Percentiles rank a stretch among this genome's conserved stretches.
phyloP scores from a whole-genome alignment of 23 red algal genomes.

The Gracilariopsis chorda region DNA sequence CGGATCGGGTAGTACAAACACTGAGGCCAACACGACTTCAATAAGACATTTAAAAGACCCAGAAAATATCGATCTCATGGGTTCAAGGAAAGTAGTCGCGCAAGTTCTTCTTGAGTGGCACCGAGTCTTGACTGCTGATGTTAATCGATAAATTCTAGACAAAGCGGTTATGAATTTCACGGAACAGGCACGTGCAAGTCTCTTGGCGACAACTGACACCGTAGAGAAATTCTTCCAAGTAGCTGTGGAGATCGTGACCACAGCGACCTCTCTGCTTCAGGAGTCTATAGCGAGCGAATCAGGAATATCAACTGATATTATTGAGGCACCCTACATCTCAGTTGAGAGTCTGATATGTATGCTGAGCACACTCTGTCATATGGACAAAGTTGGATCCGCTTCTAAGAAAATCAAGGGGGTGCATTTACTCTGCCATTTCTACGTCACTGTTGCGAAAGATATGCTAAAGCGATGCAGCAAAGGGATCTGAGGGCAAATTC shows the following conservation, averaged over 20 bases:
- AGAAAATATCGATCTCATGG: constrained; percentile 7
- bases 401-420: neutral
- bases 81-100: constrained; percentile 23
- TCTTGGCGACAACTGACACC: constrained; percentile 20
- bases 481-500: constrained; percentile 65
- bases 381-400: neutral
- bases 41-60: constrained; percentile 9
- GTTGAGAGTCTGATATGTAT: constrained; percentile 43
- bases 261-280: constrained; percentile 1
- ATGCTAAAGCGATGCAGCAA: neutral
- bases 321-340: constrained; percentile 21
- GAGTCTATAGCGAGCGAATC: neutral
- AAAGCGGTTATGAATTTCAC: constrained; percentile 22
- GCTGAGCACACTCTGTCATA: neutral
- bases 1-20: neutral
- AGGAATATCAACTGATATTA: neutral
- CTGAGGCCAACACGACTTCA: neutral
- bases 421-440: constrained; percentile 7
- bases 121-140: constrained; percentile 30
- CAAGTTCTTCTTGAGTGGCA: constrained; percentile 58
- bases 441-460: constrained; percentile 22
- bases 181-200: neutral
- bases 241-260: constrained; percentile 44
- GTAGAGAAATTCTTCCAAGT: constrained; percentile 48
- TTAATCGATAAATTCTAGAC: constrained; percentile 19